Base-by-base conservation (phyloP, 2,329 filamentous ascomycete genomes). In the Exophiala xenobiotica region DNA sequence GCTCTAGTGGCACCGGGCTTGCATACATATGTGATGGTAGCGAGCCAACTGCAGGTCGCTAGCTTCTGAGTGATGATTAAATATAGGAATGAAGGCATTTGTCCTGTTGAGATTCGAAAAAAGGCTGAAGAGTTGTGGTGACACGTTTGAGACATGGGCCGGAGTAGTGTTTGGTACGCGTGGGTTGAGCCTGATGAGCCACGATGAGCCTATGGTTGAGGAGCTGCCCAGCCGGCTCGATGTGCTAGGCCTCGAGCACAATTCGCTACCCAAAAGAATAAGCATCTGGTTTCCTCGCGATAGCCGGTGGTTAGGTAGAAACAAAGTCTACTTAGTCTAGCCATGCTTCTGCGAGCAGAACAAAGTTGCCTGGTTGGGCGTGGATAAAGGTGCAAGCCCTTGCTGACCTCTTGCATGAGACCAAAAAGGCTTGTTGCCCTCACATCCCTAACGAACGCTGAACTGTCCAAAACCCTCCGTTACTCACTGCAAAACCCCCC, bases 81-180 rank as follows among this genome's bases (percentile, higher is more conserved):
- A 35, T 35, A 35, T 35, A 35, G 31, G 31, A 35, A 35, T 16
- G 18, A 14, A 16, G 11, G 2, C 31, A 5, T 14, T 35, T 35
- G 31, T 12, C 18, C 31, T 35, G 31, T 6, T 35, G 31, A 16
- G 31, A 35, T 16, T 16, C n/a, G 31, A 35, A 35, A 6, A 9
- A 35, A 35, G n/a, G 31, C 31, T 14, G 31, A 12, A 35, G 31
- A 35, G 9, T 19, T 3, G 16, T 43, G 23, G 26, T 42, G 46
- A 42, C 46, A 49, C 46, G 46, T 49, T 24, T 38, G 7, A 39
- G 46, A 49, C 37, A 49, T 23, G 41, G 41, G 18, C 22, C 12
- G 27, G 22, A 37, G 42, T 29, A 8, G n/a, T 35, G 31, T 35
- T 35, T 35, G 31, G 31, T 35, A 35, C 6, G n/a, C 18, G 31